Base-by-base conservation (phyloP, 768 basidiomycete genomes). In the Phanerochaete sordida region DNA sequence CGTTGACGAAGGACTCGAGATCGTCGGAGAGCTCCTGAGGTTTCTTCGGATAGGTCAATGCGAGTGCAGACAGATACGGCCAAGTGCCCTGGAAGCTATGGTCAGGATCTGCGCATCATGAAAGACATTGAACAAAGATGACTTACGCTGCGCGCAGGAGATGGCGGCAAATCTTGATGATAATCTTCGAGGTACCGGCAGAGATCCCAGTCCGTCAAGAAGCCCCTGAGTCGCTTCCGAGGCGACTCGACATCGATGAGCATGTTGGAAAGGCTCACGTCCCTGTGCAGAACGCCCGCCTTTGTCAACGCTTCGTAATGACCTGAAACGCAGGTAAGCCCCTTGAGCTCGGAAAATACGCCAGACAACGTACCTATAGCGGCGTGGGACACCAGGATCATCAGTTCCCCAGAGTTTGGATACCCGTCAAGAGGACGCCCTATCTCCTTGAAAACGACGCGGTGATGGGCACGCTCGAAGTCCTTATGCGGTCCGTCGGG, bases 1-100 rank as follows among this genome's bases (percentile, higher is more conserved):
- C 52, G 39, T 68, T 58, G 24, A 68, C 35, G 52, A 65, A 60
- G 1, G 64, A 56, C 37, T 68, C 66, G n/a, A 68, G 56, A 37
- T 68, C 66, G 52, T 68, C 66, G 12, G 55, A 27, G 0, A 64
- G n/a, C 24, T 53, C 44, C 11, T 56, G 39, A 1, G 55, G 47
- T 27, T 53, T 51, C 49, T 46, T 31, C 1, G 62, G 64, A 24
- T 63, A 39, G n/a, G 50, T 2, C 0, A 65, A 55, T 1, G 51
- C 48, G 8, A 24, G 28, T 2, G 59, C 54, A 4, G 68, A 64
- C 59, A 65, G 58, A 58, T 57, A 66, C 39, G 55, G 21, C 65
- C 63, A 66, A 1, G 67, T 66, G 15, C 67, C 67, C 67, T 68
- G 28, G 27, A 35, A 26, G 16, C 26, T 54, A n/a, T 4, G 43